A percentile compares a stretch with the other conserved stretches of the same genome.
These are phyloP conservation scores for Pisolithus sp. DNA, from an alignment of 768 basidiomycete genomes.

Conservation along the genomic window DNA sequence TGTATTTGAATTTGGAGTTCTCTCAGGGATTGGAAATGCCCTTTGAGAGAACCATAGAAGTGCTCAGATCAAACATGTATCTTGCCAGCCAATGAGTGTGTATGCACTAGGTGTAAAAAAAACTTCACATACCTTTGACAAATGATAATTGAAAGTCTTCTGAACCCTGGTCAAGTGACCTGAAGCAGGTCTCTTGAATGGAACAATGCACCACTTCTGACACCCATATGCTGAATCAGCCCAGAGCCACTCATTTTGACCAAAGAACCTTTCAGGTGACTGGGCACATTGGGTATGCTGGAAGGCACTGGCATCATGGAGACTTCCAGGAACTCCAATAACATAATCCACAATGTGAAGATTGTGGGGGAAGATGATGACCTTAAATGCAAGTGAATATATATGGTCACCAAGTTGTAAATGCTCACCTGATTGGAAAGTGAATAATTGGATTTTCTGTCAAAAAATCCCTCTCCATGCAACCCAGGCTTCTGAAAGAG, in stretches of 20 bases:
- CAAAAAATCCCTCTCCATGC: no score
- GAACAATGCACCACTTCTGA: constrained; percentile 16
- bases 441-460: no score
- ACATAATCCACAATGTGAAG: no score
- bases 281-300: no score
- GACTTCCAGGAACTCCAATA: no score
- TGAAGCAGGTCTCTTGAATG: constrained; percentile 17
- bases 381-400: no score
- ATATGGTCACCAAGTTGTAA: no score
- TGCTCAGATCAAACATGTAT: constrained; percentile 4
- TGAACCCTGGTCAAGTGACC: constrained; percentile 12
- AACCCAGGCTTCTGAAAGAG: no score
- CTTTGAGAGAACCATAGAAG: constrained; percentile 10
- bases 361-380: no score
- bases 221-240: constrained; percentile 4
- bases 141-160: constrained; percentile 12
- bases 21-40: constrained; percentile 5
- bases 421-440: no score
- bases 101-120: background rate
- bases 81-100: background rate
- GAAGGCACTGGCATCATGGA: no score
- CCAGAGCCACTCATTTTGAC: constrained; percentile 9
- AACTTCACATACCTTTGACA: constrained; percentile 8
- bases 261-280: constrained; percentile 3
- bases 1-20: constrained; percentile 11